A percentile compares a stretch with the other conserved stretches of the same genome.
Evolutionary conservation across 352 stramenopile genomes (phyloP).

Genomic region (Elongisporangium prolatum): DNA sequence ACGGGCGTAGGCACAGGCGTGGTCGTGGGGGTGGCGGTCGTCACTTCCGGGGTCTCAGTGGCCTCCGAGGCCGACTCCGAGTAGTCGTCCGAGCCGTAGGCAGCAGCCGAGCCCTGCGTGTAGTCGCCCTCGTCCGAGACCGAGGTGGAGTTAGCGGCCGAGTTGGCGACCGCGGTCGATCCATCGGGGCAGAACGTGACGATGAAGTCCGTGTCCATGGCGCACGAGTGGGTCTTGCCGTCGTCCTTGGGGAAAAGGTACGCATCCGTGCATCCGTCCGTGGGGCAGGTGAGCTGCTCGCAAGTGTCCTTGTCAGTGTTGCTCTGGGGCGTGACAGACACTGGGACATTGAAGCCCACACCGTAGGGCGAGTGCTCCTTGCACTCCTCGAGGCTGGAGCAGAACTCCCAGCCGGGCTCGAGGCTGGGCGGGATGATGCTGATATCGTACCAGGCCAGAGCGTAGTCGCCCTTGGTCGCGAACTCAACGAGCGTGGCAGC

Average conservation of each 20-base stretch:
- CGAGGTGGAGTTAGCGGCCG: constrained; percentile 2
- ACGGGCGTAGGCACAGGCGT: constrained; percentile 3
- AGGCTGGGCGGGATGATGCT: constrained; percentile 63
- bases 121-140: not conserved
- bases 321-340: constrained; percentile 44
- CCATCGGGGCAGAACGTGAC: constrained; percentile 63
- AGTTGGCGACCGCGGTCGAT: constrained; percentile 11
- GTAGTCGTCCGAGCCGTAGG: constrained; percentile 10
- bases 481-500: constrained; percentile 64
- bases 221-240: constrained; percentile 68
- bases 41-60: constrained; percentile 10
- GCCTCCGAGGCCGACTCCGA: not conserved
- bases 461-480: constrained; percentile 48
- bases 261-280: constrained; percentile 53
- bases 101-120: constrained; percentile 1
- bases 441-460: constrained; percentile 65
- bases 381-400: constrained; percentile 57
- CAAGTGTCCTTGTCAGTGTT: constrained; percentile 66
- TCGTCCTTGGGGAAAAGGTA: constrained; percentile 72
- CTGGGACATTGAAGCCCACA: constrained; percentile 64
- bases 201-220: constrained; percentile 49
- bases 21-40: constrained; percentile 1
- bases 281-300: constrained; percentile 45
- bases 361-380: constrained; percentile 46
- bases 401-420: constrained; percentile 50